phyloP scores from a whole-genome alignment of 2,329 filamentous ascomycete genomes.

The Hypoxylon sp. region DNA sequence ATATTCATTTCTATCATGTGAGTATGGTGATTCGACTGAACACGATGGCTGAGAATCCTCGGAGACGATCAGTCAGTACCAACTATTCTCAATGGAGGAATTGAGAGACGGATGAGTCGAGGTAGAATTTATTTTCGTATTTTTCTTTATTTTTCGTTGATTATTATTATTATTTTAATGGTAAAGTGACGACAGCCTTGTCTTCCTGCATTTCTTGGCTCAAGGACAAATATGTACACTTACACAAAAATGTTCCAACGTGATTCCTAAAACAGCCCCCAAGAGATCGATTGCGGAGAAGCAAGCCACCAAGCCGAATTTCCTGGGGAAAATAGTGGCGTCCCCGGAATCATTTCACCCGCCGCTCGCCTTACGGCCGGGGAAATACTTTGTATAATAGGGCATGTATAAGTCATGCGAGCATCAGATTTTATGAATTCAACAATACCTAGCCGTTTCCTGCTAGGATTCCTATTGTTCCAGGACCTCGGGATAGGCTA shows the following conservation, averaged over 20 bases:
- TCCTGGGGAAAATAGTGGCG: constrained; percentile 30
- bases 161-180: constrained; percentile 6
- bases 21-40: constrained; percentile 15
- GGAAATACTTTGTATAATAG: constrained; percentile 14
- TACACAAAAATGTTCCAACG: constrained; percentile 6
- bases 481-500: constrained; percentile 4
- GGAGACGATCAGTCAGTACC: constrained; percentile 13
- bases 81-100: constrained; percentile 9
- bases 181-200: background rate
- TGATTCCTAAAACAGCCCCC: constrained; percentile 15
- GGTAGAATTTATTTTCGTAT: constrained; percentile 2
- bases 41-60: constrained; percentile 18
- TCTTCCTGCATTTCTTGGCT: background rate
- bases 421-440: constrained; percentile 5
- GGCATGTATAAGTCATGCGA: constrained; percentile 20
- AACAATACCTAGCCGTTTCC: constrained; percentile 15
- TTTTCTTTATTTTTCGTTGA: constrained; percentile 5
- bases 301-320: constrained; percentile 28
- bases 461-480: constrained; percentile 9
- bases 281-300: constrained; percentile 28
- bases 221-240: constrained; percentile 12
- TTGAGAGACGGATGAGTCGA: constrained; percentile 3
- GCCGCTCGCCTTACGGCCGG: constrained; percentile 31
- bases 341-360: constrained; percentile 33
- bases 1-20: background rate